phyloP scores from a whole-genome alignment of 805 yeast species.

The Starmerella ratchasimensis region DNA sequence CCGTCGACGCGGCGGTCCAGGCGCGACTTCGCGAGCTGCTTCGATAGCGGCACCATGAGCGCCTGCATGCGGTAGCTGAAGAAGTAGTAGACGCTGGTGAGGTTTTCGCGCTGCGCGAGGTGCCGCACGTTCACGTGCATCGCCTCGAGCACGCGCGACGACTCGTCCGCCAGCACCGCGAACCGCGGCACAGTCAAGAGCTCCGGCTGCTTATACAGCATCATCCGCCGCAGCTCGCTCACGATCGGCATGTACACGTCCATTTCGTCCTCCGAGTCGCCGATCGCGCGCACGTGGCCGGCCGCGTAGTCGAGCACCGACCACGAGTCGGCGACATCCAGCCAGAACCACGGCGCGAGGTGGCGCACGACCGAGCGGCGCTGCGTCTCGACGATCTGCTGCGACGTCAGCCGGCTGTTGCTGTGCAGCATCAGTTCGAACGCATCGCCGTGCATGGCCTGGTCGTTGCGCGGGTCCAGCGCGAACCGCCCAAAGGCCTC shows the following conservation, averaged over 20 bases:
- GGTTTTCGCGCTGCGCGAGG: background rate
- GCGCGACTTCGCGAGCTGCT: too few relatives aligned
- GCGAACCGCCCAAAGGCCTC: too few relatives aligned
- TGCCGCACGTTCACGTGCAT: slow-evolving; percentile 1
- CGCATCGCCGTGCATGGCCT: too few relatives aligned
- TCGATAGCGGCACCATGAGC: too few relatives aligned
- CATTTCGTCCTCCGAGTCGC: too few relatives aligned
- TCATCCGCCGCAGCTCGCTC: background rate
- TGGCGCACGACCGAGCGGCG: too few relatives aligned
- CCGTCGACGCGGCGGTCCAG: too few relatives aligned
- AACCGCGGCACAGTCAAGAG: background rate
- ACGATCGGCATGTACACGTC: background rate
- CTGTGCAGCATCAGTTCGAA: background rate
- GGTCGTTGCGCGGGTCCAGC: too few relatives aligned
- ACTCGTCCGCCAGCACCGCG: background rate
- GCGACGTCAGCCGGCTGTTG: background rate
- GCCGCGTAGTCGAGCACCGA: too few relatives aligned
- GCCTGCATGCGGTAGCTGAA: slow-evolving; percentile 13
- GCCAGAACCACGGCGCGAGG: too few relatives aligned
- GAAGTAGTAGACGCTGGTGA: slow-evolving; percentile 5
- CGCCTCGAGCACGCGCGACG: background rate
- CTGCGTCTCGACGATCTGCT: background rate
- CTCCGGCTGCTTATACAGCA: background rate
- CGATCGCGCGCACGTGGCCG: too few relatives aligned
- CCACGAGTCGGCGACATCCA: background rate